Evolutionary conservation across 176 grass and related monocot species (phyloP), one percentile per base, ranked within the genome.

Genomic region (Musa itinerans): DNA sequence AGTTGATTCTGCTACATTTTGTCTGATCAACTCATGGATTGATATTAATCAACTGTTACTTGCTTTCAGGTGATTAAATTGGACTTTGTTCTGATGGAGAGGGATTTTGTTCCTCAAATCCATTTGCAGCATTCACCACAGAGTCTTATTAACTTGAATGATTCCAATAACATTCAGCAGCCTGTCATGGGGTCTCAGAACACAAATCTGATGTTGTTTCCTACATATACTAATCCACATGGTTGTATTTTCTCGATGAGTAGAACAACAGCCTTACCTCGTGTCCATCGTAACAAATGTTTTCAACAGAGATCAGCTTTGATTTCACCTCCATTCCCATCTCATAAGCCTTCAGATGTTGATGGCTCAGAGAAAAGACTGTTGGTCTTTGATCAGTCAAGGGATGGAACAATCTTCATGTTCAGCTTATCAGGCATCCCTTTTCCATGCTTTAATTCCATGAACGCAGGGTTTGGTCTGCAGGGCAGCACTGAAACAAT

Each of bases 401-500:
- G 78, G 68, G 79, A 89, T 20, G 53, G 70, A 69, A 62, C 59
- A 54, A 58, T 26, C 52, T 62, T 74, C 15, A 71, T 49, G 52
- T 34, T 52, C 43, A 78, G 63, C 64, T 78, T 54, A 17, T 54
- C 73, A 14, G 21, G 17, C 22, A 14, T 48, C 29, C 22, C 19
- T 54, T 81, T 86, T 62, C 48, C 58, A 49, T 51, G 43, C 25
- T 68, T 78, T 59, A 23, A 27, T 25, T n/a, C 58, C 2, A n/a
- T 81, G 76, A 81, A 85, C 68, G 65, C 79, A 66, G 80, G 83
- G 11, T 81, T 77, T 74, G 89, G 90, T 25, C 66, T 92, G 53
- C 87, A 92, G 74, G 85, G 85, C 52, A 86, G 85, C 71, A 85
- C 84, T 51, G 87, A 86, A 82, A 88, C 87, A 43, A 56, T 84